Conservation (phyloP, 139 green algal genomes). For the Chlamydomonas eustigma region DNA sequence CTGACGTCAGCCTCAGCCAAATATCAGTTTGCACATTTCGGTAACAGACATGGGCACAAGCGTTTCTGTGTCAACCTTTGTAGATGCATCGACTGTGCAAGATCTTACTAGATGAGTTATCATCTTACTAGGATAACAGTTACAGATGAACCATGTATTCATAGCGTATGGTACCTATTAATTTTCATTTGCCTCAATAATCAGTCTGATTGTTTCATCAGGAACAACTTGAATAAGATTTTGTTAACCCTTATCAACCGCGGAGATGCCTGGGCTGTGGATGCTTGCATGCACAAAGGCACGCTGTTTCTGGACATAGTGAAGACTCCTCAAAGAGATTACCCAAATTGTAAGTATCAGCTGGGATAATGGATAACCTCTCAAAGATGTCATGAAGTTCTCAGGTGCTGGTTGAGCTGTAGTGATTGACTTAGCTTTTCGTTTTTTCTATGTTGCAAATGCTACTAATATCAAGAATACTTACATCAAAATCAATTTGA, state of each 20-base stretch:
- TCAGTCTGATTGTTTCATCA: too few relatives aligned
- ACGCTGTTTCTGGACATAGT: slow-evolving; percentile 19
- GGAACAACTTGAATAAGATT: slow-evolving; percentile 26
- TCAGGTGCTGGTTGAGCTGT: not conserved
- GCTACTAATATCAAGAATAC: not conserved
- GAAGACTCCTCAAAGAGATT: slow-evolving; percentile 4
- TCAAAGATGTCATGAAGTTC: not conserved
- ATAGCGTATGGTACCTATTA: too few relatives aligned
- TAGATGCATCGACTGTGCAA: not conserved
- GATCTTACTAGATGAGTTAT: not conserved
- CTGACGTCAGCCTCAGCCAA: not conserved
- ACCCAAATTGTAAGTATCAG: not conserved
- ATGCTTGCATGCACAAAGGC: slow-evolving; percentile 11
- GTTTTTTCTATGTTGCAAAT: not conserved
- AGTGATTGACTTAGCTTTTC: not conserved
- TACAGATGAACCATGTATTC: not conserved
- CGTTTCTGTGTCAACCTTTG: not conserved
- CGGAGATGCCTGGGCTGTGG: slow-evolving; percentile 6
- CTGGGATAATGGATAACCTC: not conserved
- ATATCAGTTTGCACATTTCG: not conserved
- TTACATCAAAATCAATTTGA: not conserved
- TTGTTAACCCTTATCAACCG: not conserved
- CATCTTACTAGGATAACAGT: not conserved
- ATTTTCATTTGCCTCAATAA: too few relatives aligned
- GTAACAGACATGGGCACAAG: not conserved